These are phyloP conservation scores for Xylaria arbuscula DNA, from an alignment of 2,329 filamentous ascomycete species.

Conservation along the genomic window DNA sequence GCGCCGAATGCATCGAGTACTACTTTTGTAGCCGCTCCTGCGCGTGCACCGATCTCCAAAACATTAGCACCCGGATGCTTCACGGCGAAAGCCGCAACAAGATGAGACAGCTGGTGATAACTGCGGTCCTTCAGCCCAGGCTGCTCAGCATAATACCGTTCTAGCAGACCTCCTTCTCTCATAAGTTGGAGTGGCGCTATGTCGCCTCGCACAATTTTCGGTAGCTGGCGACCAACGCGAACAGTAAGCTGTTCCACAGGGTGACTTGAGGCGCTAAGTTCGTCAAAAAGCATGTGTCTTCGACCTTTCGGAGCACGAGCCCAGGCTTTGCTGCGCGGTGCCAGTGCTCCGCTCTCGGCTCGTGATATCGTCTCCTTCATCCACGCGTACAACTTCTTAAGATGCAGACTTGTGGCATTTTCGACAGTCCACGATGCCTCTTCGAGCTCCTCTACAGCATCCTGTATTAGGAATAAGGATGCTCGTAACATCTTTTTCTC, in stretches of 20 bases:
- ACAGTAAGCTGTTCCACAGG: not conserved
- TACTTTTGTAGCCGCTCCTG: constrained; percentile 6
- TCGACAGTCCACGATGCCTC: not conserved
- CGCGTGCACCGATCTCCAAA: constrained; percentile 1
- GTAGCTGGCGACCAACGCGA: not conserved
- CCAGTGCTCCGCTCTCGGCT: not conserved
- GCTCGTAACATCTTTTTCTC: not conserved
- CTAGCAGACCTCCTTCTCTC: not conserved
- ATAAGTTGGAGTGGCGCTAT: not conserved
- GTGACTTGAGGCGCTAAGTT: not conserved
- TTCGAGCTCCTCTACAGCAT: not conserved
- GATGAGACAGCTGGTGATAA: not conserved
- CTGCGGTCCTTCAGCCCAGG: not conserved
- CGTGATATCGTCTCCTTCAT: constrained; percentile 5
- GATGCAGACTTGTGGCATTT: not conserved
- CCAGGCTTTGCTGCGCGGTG: not conserved
- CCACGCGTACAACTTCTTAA: not conserved
- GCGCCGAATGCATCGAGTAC: constrained; percentile 21
- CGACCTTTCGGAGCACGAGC: not conserved
- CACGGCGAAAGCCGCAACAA: not conserved
- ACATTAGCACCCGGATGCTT: not conserved
- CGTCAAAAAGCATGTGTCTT: constrained; percentile 3
- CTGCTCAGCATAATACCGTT: not conserved
- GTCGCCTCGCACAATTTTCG: not conserved
- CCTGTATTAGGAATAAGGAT: not conserved